phyloP scores from a whole-genome alignment of 73 alveolate genomes.

The Uronychia setigera region DNA sequence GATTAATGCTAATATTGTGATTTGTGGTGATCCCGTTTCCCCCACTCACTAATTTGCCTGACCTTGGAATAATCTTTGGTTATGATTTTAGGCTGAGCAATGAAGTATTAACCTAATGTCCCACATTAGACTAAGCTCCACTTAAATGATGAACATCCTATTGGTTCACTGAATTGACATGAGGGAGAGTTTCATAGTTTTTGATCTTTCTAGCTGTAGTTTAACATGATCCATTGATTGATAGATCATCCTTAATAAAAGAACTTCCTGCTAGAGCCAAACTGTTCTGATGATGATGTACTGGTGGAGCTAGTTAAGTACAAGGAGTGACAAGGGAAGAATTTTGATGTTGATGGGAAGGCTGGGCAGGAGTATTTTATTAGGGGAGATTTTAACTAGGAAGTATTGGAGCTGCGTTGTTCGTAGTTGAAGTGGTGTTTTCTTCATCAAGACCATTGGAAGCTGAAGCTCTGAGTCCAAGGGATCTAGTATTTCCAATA shows the following conservation, averaged over 20 bases:
- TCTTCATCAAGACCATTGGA: not conserved
- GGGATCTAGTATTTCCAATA: not conserved
- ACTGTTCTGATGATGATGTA: not conserved
- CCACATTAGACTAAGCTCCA: too few species aligned
- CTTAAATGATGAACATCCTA: too few species aligned
- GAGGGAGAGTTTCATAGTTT: not conserved
- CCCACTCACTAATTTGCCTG: too few species aligned
- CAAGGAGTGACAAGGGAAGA: not conserved
- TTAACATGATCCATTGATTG: not conserved
- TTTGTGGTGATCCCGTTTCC: too few species aligned
- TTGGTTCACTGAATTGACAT: too few species aligned
- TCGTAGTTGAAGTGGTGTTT: too few species aligned
- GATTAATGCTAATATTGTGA: too few species aligned
- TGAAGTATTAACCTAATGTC: too few species aligned
- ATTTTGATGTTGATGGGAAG: not conserved
- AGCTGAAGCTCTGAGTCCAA: not conserved
- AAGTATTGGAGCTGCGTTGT: too few species aligned
- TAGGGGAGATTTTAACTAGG: not conserved
- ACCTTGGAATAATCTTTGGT: too few species aligned
- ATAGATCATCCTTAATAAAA: not conserved
- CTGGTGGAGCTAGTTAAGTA: not conserved
- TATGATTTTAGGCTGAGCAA: too few species aligned
- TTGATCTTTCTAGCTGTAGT: not conserved
- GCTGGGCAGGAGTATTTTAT: not conserved
- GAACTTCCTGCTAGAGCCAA: not conserved